These are phyloP conservation scores for Penstemon eatonii DNA, from an alignment of 257 asterid species.

Conservation along the genomic window DNA sequence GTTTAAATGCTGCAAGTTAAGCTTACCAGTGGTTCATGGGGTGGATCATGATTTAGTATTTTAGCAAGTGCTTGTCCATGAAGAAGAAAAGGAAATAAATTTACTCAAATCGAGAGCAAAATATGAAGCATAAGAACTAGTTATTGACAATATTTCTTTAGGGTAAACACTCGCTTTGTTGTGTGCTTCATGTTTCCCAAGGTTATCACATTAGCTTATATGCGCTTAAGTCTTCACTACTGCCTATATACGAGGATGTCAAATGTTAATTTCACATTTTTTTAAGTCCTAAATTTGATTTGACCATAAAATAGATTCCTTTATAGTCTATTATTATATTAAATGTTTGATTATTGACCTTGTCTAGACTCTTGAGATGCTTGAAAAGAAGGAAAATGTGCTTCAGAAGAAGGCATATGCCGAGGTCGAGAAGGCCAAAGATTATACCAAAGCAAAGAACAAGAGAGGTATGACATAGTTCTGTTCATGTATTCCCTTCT, in stretches of 20 bases:
- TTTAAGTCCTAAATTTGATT: background rate
- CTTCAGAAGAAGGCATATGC: slow-evolving; percentile 71
- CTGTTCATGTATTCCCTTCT: background rate
- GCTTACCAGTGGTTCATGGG: too few relatives aligned
- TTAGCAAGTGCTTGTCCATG: slow-evolving; percentile 2
- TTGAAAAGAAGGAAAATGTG: slow-evolving; percentile 72
- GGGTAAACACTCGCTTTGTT: background rate
- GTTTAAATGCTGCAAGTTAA: background rate
- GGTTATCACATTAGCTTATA: background rate
- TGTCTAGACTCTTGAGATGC: slow-evolving; percentile 70
- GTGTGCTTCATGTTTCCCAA: slow-evolving; percentile 19
- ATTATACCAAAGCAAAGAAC: slow-evolving; percentile 65
- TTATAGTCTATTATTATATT: background rate
- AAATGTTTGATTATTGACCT: background rate
- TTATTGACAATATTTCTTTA: background rate
- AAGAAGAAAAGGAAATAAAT: background rate
- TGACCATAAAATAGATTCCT: background rate
- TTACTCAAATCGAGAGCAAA: background rate
- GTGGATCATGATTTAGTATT: background rate
- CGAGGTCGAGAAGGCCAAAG: slow-evolving; percentile 71
- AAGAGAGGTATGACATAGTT: slow-evolving; percentile 52
- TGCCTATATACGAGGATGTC: too few relatives aligned
- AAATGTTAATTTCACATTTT: too few relatives aligned
- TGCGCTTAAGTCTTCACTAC: background rate
- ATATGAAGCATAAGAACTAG: background rate